Percentiles rank a stretch among this genome's conserved stretches.
Evolutionary conservation across 1,139 yeast genomes (phyloP).

Genomic region (Nakaseomyces glabratus): DNA sequence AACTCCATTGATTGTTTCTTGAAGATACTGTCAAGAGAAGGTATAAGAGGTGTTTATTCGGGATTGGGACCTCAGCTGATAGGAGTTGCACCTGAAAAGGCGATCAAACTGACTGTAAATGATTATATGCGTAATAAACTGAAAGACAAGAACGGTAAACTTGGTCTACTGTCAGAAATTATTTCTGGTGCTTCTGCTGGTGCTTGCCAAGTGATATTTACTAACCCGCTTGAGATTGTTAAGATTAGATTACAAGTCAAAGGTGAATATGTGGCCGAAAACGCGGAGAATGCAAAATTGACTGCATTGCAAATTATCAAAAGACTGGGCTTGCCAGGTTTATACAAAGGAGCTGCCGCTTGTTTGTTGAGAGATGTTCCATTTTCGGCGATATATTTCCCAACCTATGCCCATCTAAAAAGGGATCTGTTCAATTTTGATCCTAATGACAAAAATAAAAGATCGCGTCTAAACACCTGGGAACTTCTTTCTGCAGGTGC

Average conservation of each 20-base stretch:
- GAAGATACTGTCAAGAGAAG: constrained; percentile 71
- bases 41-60: constrained; percentile 80
- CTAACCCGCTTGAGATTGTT: constrained; percentile 93
- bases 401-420: constrained; percentile 90
- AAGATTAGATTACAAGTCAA: constrained; percentile 92
- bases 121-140: constrained; percentile 76
- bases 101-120: constrained; percentile 89
- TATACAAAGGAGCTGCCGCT: constrained; percentile 87
- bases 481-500: constrained; percentile 86
- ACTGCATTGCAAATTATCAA: constrained; percentile 69
- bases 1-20: constrained; percentile 81
- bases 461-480: constrained; percentile 60
- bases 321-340: constrained; percentile 73
- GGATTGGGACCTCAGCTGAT: constrained; percentile 91
- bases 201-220: constrained; percentile 91
- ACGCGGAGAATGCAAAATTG: constrained; percentile 28
- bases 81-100: constrained; percentile 98
- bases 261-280: constrained; percentile 46
- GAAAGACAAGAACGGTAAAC: constrained; percentile 44
- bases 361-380: constrained; percentile 94
- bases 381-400: constrained; percentile 94
- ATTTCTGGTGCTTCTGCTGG: constrained; percentile 92
- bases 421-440: constrained; percentile 76
- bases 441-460: constrained; percentile 42
- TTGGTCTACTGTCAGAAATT: constrained; percentile 66